Percentiles rank a stretch among this genome's conserved stretches.
Conservation (phyloP, 192 early-diverging fungal genomes). For the Backusella tarrabulga region DNA sequence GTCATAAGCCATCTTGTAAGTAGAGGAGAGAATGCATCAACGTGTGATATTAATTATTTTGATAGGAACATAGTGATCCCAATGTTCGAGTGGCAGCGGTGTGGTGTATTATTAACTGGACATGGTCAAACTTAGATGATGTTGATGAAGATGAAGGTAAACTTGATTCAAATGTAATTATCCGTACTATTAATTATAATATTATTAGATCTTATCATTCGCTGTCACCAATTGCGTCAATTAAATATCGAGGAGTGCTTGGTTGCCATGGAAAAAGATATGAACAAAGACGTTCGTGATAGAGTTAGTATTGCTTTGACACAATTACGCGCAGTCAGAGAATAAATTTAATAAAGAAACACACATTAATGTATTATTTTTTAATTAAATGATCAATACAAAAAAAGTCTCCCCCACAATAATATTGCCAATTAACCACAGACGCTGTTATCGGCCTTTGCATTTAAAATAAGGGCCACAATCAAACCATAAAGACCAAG, state of each 20-base stretch:
- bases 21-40: not conserved
- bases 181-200: not conserved
- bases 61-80: conserved; percentile 52
- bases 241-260: conserved; percentile 62
- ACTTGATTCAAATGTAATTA: not conserved
- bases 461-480: conserved; percentile 83
- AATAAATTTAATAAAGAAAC: conserved; percentile 4
- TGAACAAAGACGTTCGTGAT: conserved; percentile 67
- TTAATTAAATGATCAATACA: not conserved
- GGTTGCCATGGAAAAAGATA: conserved; percentile 53
- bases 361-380: not conserved
- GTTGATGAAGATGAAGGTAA: conserved; percentile 4
- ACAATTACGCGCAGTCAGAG: conserved; percentile 41
- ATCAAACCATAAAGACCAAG: conserved; percentile 86
- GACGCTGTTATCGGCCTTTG: conserved; percentile 52
- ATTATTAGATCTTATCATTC: conserved; percentile 35
- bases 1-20: conserved; percentile 46
- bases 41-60: not conserved
- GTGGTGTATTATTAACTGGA: conserved; percentile 78
- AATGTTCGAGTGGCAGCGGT: conserved; percentile 60
- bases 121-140: conserved; percentile 60
- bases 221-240: conserved; percentile 47
- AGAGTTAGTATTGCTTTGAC: conserved; percentile 64
- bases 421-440: not conserved
- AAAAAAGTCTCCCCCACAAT: not conserved